These are phyloP conservation scores for Metarhizium sp. DNA, from an alignment of 2,329 filamentous ascomycete genomes.

Conservation along the genomic window DNA sequence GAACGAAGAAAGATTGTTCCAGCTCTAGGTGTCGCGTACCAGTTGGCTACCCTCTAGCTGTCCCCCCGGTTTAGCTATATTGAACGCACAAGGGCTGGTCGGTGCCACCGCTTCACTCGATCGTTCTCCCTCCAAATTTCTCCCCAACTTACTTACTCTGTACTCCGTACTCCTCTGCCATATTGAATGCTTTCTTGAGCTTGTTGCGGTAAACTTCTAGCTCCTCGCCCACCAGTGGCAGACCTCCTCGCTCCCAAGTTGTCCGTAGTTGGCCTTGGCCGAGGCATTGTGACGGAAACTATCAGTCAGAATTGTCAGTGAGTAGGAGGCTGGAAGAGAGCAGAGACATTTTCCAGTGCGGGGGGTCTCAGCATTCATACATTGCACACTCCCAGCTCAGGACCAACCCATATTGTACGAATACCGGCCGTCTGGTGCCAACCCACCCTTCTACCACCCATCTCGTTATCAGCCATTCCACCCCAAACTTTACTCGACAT, in stretches of 20 bases:
- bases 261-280: neutral
- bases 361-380: slow-evolving; percentile 3
- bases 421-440: slow-evolving; percentile 7
- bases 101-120: neutral
- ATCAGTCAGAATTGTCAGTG: slow-evolving; percentile 2
- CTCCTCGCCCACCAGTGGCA: neutral
- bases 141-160: neutral
- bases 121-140: neutral
- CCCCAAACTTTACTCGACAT: neutral
- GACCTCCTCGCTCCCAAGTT: neutral
- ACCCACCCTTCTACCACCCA: slow-evolving; percentile 4
- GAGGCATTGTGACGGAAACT: neutral
- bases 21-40: neutral
- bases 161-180: neutral
- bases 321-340: slow-evolving; percentile 11
- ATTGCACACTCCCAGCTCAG: slow-evolving; percentile 5
- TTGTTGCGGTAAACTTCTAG: neutral
- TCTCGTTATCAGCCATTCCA: slow-evolving; percentile 5
- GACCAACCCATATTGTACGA: slow-evolving; percentile 6
- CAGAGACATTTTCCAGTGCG: slow-evolving; percentile 12
- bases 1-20: neutral
- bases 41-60: neutral
- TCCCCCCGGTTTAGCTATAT: neutral
- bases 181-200: neutral
- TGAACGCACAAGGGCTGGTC: neutral